Percentiles rank a stretch among this genome's conserved stretches.
Evolutionary conservation across 257 asterid species (phyloP).

Genomic region (Haberlea rhodopensis): DNA sequence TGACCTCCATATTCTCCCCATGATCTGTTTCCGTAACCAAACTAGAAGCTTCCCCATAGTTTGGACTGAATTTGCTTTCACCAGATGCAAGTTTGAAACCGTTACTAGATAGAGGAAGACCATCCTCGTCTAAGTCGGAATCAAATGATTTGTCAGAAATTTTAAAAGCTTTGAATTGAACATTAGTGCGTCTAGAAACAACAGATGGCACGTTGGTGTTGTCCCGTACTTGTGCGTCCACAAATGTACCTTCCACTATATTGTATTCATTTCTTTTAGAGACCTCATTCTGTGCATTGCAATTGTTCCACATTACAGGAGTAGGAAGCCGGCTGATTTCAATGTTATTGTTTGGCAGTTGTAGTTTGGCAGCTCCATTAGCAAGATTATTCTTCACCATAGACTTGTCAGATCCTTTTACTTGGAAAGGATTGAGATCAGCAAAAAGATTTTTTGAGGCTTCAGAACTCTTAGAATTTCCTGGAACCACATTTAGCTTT

Average conservation of each 20-base stretch:
- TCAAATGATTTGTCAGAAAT: conserved; percentile 36
- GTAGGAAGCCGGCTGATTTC: conserved; percentile 56
- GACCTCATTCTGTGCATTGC: conserved; percentile 57
- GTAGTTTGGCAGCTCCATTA: conserved; percentile 56
- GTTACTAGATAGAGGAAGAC: conserved; percentile 27
- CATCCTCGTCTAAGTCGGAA: conserved; percentile 35
- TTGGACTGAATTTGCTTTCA: conserved; percentile 38
- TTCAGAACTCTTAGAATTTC: conserved; percentile 52
- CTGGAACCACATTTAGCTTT: conserved; percentile 71
- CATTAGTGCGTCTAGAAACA: conserved; percentile 52
- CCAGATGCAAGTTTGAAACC: conserved; percentile 32
- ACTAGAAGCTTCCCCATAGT: conserved; percentile 33
- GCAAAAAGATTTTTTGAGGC: conserved; percentile 86
- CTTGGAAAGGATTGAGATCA: conserved; percentile 92
- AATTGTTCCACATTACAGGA: conserved; percentile 72
- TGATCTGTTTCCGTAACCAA: conserved; percentile 34
- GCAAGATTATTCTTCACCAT: conserved; percentile 46
- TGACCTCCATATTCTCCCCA: conserved; percentile 31
- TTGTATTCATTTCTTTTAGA: conserved; percentile 50
- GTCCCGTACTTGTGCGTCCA: conserved; percentile 40
- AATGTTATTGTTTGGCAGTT: conserved; percentile 46
- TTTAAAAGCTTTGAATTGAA: conserved; percentile 34
- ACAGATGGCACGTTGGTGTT: conserved; percentile 40
- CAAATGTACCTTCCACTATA: conserved; percentile 38
- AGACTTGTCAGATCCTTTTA: conserved; percentile 68